Percentiles rank a stretch among this genome's conserved stretches.
These are phyloP conservation scores for Paracamarosporium sp. DNA, from an alignment of 2,329 filamentous ascomycete genomes.

Conservation along the genomic window DNA sequence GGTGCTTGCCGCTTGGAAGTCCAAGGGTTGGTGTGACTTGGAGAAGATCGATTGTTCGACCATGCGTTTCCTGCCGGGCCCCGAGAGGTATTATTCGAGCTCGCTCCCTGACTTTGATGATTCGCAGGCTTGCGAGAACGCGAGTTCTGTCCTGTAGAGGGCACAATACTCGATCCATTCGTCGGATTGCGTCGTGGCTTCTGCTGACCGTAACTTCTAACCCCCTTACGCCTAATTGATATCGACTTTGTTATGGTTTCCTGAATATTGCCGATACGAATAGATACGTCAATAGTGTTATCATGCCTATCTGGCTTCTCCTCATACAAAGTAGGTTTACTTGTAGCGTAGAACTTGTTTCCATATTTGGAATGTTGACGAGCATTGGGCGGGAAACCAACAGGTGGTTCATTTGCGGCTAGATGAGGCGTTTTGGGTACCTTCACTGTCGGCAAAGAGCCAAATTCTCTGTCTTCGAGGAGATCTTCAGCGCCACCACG, in stretches of 20 bases:
- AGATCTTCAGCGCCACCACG: conserved; percentile 50
- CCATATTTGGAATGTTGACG: conserved; percentile 19
- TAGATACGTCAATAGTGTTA: conserved; percentile 34
- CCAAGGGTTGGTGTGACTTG: conserved; percentile 30
- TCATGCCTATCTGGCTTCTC: conserved; percentile 26
- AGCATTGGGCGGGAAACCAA: conserved; percentile 25
- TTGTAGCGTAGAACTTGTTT: not conserved
- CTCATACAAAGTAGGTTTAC: not conserved
- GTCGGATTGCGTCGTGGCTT: conserved; percentile 36
- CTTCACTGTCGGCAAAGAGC: conserved; percentile 51
- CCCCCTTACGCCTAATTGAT: conserved; percentile 30
- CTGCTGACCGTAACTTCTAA: conserved; percentile 21
- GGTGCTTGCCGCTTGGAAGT: conserved; percentile 26
- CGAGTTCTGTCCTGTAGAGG: conserved; percentile 28
- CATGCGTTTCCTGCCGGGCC: conserved; percentile 34
- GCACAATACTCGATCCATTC: conserved; percentile 18
- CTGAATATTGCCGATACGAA: conserved; percentile 34
- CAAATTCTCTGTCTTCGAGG: conserved; percentile 56
- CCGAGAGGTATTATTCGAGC: conserved; percentile 29
- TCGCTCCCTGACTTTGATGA: conserved; percentile 35
- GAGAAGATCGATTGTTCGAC: conserved; percentile 31
- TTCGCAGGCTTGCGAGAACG: conserved; percentile 38
- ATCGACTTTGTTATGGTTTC: conserved; percentile 36
- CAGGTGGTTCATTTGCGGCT: conserved; percentile 38
- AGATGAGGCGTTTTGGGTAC: conserved; percentile 40